Evolutionary conservation across 768 basidiomycete genomes (phyloP).

Genomic region (Omphalotus guepiniiformis): DNA sequence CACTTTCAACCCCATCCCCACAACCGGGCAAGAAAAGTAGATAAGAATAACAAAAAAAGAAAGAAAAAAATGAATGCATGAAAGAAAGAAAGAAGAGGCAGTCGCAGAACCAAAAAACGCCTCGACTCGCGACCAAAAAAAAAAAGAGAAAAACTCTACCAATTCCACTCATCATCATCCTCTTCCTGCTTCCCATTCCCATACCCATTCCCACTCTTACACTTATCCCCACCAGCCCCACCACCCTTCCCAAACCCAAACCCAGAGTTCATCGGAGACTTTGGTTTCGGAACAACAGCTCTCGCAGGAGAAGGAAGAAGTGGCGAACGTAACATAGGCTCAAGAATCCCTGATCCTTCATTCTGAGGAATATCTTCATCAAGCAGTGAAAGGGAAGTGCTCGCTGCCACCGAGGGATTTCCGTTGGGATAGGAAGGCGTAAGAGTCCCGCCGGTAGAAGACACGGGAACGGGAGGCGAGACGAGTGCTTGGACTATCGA

Average conservation of each 20-base stretch:
- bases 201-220: background rate
- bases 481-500: slow-evolving; percentile 45
- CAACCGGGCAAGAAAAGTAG: background rate
- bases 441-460: slow-evolving; percentile 21
- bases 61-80: background rate
- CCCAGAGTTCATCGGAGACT: slow-evolving; percentile 4
- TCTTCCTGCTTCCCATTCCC: background rate
- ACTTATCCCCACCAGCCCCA: background rate
- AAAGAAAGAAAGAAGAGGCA: background rate
- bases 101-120: background rate
- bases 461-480: slow-evolving; percentile 32
- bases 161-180: slow-evolving; percentile 12
- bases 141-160: background rate
- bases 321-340: background rate
- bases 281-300: slow-evolving; percentile 1
- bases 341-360: background rate
- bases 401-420: slow-evolving; percentile 14
- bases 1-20: background rate
- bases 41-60: background rate
- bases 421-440: slow-evolving; percentile 19
- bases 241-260: background rate
- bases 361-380: slow-evolving; percentile 7
- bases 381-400: slow-evolving; percentile 13
- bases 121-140: background rate
- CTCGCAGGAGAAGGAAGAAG: slow-evolving; percentile 3